phyloP scores from a whole-genome alignment of 1,139 yeast genomes.

The Kodamaea ohmeri region DNA sequence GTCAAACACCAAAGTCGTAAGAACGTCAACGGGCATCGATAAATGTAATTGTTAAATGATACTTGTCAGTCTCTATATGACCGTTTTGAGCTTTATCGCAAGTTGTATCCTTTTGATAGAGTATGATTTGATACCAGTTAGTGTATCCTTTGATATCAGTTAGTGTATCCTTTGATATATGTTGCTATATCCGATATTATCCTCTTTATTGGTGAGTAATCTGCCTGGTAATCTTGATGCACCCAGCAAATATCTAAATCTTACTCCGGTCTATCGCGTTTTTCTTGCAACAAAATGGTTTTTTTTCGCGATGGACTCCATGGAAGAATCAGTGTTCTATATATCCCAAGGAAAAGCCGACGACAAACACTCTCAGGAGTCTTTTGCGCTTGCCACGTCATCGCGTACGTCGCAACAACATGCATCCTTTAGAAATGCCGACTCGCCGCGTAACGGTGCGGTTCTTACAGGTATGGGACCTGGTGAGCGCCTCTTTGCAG shows the following conservation, averaged over 20 bases:
- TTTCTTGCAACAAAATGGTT: not conserved
- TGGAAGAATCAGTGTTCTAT: constrained; percentile 64
- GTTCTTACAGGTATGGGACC: constrained; percentile 41
- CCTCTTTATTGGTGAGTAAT: too few relatives aligned
- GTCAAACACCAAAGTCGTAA: constrained; percentile 61
- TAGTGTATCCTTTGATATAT: too few relatives aligned
- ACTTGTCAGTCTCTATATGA: too few relatives aligned
- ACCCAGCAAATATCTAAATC: too few relatives aligned
- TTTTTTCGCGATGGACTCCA: constrained; percentile 16
- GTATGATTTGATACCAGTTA: too few relatives aligned
- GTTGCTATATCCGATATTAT: too few relatives aligned
- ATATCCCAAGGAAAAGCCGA: constrained; percentile 48
- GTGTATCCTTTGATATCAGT: too few relatives aligned
- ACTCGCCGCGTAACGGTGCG: constrained; percentile 47
- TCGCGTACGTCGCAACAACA: constrained; percentile 50
- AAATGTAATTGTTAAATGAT: not conserved
- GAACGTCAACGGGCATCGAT: constrained; percentile 77
- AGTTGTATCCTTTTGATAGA: too few relatives aligned
- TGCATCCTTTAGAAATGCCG: constrained; percentile 55
- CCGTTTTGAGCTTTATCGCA: too few relatives aligned
- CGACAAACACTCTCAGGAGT: constrained; percentile 47
- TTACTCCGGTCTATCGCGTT: too few relatives aligned
- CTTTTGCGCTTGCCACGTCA: constrained; percentile 49
- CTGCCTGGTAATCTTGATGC: too few relatives aligned
- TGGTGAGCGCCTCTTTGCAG: constrained; percentile 54